These are phyloP conservation scores for Pascua sp. DNA, from an alignment of 1,284 basidiomycete species.

Conservation along the genomic window DNA sequence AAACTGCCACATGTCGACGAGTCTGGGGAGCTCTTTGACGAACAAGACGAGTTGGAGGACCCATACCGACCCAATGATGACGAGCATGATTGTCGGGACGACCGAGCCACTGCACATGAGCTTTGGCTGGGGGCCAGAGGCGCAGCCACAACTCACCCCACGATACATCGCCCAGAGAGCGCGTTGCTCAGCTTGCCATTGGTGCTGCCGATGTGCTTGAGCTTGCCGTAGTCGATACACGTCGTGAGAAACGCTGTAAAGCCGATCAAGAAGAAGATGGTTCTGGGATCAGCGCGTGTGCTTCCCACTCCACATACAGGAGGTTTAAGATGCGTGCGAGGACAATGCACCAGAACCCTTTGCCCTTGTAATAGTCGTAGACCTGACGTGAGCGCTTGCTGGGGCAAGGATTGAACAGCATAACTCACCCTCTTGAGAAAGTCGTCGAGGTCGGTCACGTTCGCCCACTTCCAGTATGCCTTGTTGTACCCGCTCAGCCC, in stretches of 20 bases:
- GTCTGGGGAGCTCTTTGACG: constrained; percentile 58
- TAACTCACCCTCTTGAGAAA: constrained; percentile 66
- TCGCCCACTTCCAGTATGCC: constrained; percentile 98
- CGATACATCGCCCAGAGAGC: constrained; percentile 73
- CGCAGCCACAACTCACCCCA: constrained; percentile 58
- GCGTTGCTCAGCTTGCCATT: constrained; percentile 65
- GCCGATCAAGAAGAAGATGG: constrained; percentile 91
- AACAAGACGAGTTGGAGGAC: constrained; percentile 56
- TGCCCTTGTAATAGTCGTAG: constrained; percentile 92
- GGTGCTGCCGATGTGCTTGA: constrained; percentile 51
- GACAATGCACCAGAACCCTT: constrained; percentile 91
- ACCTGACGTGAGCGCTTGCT: constrained; percentile 47
- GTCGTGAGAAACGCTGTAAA: constrained; percentile 95
- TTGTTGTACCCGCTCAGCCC: constrained; percentile 80
- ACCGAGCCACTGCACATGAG: constrained; percentile 5
- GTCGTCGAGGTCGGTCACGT: constrained; percentile 90
- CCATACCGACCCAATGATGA: constrained; percentile 77
- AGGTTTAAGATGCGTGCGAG: constrained; percentile 82
- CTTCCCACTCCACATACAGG: constrained; percentile 59
- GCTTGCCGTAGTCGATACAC: constrained; percentile 85
- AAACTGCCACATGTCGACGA: constrained; percentile 91
- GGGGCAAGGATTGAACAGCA: no score
- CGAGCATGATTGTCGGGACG: constrained; percentile 62
- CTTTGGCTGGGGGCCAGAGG: no score
- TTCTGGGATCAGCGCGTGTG: constrained; percentile 56